These are phyloP conservation scores for Echria macrotheca DNA, from an alignment of 495 filamentous ascomycete genomes.

Conservation along the genomic window DNA sequence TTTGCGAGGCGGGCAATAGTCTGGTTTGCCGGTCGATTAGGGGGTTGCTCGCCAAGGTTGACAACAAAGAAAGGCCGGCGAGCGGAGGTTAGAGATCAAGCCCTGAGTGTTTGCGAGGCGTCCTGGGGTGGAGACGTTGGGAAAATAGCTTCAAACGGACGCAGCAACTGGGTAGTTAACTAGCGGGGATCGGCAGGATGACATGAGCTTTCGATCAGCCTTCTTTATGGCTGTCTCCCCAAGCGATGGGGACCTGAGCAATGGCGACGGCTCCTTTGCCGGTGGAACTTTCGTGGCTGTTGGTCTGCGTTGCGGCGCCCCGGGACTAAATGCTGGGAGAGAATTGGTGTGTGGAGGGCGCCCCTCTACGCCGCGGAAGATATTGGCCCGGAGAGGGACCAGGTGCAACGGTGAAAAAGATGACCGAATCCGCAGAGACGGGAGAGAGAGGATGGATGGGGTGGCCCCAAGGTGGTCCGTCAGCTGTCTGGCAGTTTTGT, in stretches of 20 bases:
- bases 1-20: conserved; percentile 5
- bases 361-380: conserved; percentile 21
- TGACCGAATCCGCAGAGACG: no score
- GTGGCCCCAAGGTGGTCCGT: neutral
- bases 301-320: no score
- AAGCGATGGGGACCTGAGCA: conserved; percentile 23
- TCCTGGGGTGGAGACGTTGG: conserved; percentile 17
- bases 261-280: conserved; percentile 7
- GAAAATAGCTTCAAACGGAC: conserved; percentile 18
- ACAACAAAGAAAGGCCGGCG: conserved; percentile 23
- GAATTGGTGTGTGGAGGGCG: conserved; percentile 27
- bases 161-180: conserved; percentile 15
- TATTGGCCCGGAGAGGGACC: conserved; percentile 7
- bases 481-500: conserved; percentile 6
- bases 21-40: conserved; percentile 12
- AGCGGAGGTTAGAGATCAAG: conserved; percentile 12
- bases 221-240: no score
- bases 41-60: conserved; percentile 8
- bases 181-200: conserved; percentile 6
- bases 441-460: conserved; percentile 1
- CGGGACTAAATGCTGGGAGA: no score
- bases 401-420: no score
- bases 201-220: conserved; percentile 17
- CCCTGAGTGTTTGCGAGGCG: conserved; percentile 14
- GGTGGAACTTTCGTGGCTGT: neutral